Conservation (phyloP, 75 land plant species). For the Isoetes taiwanensis region DNA sequence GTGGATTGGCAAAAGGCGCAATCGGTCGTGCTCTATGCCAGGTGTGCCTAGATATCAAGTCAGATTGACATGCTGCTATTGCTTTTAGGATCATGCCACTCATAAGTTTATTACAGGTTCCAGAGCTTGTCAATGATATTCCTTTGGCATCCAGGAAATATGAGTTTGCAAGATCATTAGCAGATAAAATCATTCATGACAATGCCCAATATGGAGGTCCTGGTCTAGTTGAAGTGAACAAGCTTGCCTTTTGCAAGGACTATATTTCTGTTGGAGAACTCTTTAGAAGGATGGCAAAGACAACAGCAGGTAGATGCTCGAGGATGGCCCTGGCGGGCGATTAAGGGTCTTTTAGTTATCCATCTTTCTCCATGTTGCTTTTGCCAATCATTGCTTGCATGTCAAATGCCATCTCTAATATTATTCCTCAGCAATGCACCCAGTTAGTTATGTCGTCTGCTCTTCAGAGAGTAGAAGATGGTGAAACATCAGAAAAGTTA, state of each 20-base stretch:
- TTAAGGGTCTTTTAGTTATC: constrained; percentile 24
- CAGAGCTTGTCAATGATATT: constrained; percentile 37
- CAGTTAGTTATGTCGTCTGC: background rate
- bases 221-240: constrained; percentile 38
- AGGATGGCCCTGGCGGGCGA: constrained; percentile 24
- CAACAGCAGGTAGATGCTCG: constrained; percentile 14
- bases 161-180: constrained; percentile 47
- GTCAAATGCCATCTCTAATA: no score
- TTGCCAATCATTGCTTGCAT: background rate
- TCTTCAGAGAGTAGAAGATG: constrained; percentile 8
- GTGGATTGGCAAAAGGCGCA: no score
- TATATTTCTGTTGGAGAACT: constrained; percentile 21
- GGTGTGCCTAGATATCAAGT: no score
- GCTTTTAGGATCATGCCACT: no score
- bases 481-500: constrained; percentile 58
- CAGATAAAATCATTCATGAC: constrained; percentile 56
- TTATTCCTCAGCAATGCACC: no score
- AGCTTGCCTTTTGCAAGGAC: constrained; percentile 46
- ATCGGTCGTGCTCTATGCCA: no score
- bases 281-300: constrained; percentile 5
- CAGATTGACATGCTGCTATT: no score
- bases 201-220: constrained; percentile 32
- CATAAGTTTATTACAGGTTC: constrained; percentile 42
- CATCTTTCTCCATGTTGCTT: no score
- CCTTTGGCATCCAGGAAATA: constrained; percentile 77